A percentile compares a stretch with the other conserved stretches of the same genome.
These are phyloP conservation scores for Udeniomyces megalosporus DNA, from an alignment of 768 basidiomycete species.

Conservation along the genomic window DNA sequence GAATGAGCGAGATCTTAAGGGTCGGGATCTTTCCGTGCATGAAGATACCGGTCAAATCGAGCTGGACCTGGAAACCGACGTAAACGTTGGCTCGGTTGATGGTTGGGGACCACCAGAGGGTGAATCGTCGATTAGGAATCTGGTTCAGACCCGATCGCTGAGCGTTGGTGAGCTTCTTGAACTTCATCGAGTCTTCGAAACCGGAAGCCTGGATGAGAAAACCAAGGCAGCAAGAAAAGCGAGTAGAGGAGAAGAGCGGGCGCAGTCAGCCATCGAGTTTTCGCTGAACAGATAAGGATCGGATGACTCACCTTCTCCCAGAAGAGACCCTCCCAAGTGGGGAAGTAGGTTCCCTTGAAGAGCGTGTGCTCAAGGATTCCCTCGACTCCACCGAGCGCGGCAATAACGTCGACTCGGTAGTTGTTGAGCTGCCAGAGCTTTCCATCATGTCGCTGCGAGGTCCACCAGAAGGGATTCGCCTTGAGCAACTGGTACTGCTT, in stretches of 20 bases:
- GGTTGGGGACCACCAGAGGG: constrained; percentile 84
- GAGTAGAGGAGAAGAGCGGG: neutral
- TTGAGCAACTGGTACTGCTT: constrained; percentile 85
- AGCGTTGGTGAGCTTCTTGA: constrained; percentile 51
- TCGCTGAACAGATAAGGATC: neutral
- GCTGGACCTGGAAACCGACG: constrained; percentile 96
- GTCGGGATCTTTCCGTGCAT: constrained; percentile 98
- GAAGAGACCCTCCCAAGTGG: constrained; percentile 93
- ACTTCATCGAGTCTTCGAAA: constrained; percentile 50
- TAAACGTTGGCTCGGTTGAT: constrained; percentile 99
- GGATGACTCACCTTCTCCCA: constrained; percentile 50
- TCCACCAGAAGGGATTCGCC: constrained; percentile 99
- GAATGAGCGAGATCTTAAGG: constrained; percentile 95
- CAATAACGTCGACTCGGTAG: constrained; percentile 96
- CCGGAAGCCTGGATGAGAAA: constrained; percentile 51
- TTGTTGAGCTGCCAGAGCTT: constrained; percentile 96
- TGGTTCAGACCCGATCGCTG: constrained; percentile 68
- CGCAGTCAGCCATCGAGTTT: neutral
- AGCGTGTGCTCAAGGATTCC: constrained; percentile 82
- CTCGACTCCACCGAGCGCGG: constrained; percentile 85
- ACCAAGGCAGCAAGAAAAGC: neutral
- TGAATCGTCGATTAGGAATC: constrained; percentile 30
- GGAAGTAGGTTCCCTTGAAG: constrained; percentile 96
- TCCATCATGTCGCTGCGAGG: constrained; percentile 86
- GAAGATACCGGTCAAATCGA: constrained; percentile 92